phyloP scores from a whole-genome alignment of 2,329 filamentous ascomycete species.

The Fusarium sp. region DNA sequence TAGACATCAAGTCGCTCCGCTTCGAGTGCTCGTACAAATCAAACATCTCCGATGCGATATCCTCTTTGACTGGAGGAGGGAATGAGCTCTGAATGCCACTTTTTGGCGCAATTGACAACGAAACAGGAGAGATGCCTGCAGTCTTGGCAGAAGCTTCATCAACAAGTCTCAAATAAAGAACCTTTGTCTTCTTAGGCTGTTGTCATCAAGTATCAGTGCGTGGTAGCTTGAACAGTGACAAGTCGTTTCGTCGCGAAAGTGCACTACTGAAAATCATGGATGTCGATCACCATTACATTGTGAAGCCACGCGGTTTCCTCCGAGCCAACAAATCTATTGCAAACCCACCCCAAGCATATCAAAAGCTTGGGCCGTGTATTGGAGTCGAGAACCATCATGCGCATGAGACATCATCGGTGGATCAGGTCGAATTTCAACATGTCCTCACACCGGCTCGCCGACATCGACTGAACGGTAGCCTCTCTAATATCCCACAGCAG shows the following conservation, averaged over 20 bases:
- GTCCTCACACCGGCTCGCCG: neutral
- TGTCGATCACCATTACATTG: constrained; percentile 5
- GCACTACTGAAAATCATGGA: neutral
- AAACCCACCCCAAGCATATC: neutral
- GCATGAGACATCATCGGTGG: neutral
- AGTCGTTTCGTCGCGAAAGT: neutral
- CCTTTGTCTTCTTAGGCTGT: neutral
- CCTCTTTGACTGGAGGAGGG: neutral
- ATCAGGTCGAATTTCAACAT: neutral
- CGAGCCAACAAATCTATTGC: neutral
- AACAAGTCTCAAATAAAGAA: neutral
- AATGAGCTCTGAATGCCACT: neutral
- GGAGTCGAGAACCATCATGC: neutral
- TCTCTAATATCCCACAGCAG: too few species aligned
- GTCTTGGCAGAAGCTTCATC: neutral
- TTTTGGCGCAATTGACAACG: neutral
- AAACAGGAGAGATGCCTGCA: neutral
- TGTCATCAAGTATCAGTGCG: neutral
- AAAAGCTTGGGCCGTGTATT: neutral
- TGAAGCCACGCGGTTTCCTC: neutral
- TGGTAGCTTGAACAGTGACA: neutral
- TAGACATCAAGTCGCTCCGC: neutral
- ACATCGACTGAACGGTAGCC: neutral
- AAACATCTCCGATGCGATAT: constrained; percentile 1
- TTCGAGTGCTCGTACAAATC: constrained; percentile 19